Conservation (phyloP, 352 stramenopile species). For the Thalassiosira allenii region DNA sequence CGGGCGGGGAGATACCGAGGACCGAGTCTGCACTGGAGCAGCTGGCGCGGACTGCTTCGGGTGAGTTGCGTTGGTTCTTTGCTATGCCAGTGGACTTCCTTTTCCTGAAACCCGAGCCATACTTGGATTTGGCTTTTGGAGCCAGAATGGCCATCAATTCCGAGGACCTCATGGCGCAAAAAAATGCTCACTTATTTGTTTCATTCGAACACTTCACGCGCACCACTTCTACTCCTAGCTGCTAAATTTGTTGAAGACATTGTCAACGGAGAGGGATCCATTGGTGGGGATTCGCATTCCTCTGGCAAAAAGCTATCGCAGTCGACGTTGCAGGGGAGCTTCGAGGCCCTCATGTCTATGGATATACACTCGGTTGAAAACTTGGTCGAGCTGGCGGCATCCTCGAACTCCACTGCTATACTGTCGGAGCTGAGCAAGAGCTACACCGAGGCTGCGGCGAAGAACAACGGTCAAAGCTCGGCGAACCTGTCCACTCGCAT, state of each 20-base stretch:
- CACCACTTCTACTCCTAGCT: conserved; percentile 21
- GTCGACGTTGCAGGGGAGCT: conserved; percentile 53
- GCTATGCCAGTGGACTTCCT: neutral
- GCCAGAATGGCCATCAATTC: too few relatives aligned
- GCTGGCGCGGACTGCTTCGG: conserved; percentile 75
- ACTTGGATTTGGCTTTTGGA: too few relatives aligned
- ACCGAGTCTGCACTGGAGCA: conserved; percentile 69
- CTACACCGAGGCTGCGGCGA: conserved; percentile 7
- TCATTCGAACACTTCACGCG: conserved; percentile 3
- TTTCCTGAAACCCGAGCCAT: too few relatives aligned
- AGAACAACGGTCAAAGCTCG: conserved; percentile 2
- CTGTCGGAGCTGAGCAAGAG: conserved; percentile 42
- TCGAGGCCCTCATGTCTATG: conserved; percentile 72
- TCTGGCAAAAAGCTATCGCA: conserved; percentile 38
- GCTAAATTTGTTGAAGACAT: conserved; percentile 78
- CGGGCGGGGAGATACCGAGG: conserved; percentile 22
- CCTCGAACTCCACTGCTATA: conserved; percentile 38
- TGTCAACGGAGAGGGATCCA: conserved; percentile 46
- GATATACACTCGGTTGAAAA: conserved; percentile 77
- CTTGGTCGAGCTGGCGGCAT: conserved; percentile 52
- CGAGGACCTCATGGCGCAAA: too few relatives aligned
- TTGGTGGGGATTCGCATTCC: too few relatives aligned
- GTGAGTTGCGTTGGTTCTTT: conserved; percentile 30
- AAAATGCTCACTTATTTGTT: too few relatives aligned
- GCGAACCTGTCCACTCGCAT: conserved; percentile 39